Evolutionary conservation across 352 stramenopile species (phyloP).

Genomic region (Discostella stelligera): DNA sequence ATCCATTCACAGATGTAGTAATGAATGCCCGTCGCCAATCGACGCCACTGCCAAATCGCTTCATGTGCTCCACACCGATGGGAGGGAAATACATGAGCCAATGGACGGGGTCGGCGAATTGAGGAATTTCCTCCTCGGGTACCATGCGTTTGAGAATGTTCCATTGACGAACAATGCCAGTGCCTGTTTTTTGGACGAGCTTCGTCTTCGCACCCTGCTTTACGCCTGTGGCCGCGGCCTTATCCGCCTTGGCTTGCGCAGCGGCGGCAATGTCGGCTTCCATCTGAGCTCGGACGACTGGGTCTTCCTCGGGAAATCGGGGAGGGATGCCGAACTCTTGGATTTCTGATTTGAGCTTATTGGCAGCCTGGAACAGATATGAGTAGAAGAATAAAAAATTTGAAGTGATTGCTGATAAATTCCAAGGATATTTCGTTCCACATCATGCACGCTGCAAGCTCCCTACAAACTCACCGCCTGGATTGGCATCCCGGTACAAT

Average conservation of each 20-base stretch:
- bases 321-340: slow-evolving; percentile 91
- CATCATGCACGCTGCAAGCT: neutral
- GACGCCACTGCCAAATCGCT: slow-evolving; percentile 94
- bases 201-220: slow-evolving; percentile 98
- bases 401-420: slow-evolving; percentile 12
- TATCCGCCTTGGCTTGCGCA: slow-evolving; percentile 58
- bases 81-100: slow-evolving; percentile 99
- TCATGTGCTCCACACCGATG: slow-evolving; percentile 93
- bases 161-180: slow-evolving; percentile 94
- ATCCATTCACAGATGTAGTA: slow-evolving; percentile 98
- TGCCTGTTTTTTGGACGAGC: slow-evolving; percentile 94
- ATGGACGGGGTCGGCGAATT: slow-evolving; percentile 96
- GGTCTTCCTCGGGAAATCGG: slow-evolving; percentile 87
- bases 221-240: slow-evolving; percentile 66
- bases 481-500: slow-evolving; percentile 99
- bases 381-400: slow-evolving; percentile 4
- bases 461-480: slow-evolving; percentile 85
- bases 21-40: slow-evolving; percentile 99
- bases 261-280: slow-evolving; percentile 84
- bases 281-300: slow-evolving; percentile 73
- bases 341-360: slow-evolving; percentile 99
- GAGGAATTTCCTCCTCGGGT: slow-evolving; percentile 92
- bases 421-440: no score
- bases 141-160: slow-evolving; percentile 95
- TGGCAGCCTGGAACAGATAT: slow-evolving; percentile 85